phyloP scores from a whole-genome alignment of 2,329 filamentous ascomycete genomes.

The Colletotrichum liaoningense region DNA sequence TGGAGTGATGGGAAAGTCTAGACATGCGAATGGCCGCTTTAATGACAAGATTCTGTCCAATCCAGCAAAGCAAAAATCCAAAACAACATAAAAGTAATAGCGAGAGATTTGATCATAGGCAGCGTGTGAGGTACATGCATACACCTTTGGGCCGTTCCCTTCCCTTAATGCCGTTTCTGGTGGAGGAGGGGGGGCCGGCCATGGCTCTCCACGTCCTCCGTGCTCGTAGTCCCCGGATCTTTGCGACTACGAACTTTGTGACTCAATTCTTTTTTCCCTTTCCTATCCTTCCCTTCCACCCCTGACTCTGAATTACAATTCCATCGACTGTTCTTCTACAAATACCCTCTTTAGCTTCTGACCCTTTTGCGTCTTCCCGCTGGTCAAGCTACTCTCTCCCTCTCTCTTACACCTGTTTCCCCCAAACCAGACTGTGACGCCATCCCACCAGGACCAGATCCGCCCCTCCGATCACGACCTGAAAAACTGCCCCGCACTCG shows the following conservation, averaged over 20 bases:
- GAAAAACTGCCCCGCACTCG: conserved; percentile 24
- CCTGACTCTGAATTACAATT: background rate
- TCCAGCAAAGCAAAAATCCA: background rate
- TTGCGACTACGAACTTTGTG: conserved; percentile 22
- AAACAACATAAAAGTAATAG: background rate
- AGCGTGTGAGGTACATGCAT: background rate
- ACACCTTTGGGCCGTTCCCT: background rate
- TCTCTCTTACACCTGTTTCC: background rate
- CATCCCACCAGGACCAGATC: conserved; percentile 4
- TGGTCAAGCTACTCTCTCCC: background rate
- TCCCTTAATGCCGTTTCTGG: background rate
- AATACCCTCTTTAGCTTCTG: conserved; percentile 8
- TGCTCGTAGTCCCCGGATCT: conserved; percentile 13
- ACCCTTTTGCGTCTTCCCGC: background rate
- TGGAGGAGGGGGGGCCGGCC: conserved; percentile 4
- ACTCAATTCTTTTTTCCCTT: conserved; percentile 26
- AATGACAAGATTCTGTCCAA: background rate
- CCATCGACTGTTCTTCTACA: conserved; percentile 9
- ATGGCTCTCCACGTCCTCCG: background rate
- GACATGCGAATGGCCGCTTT: background rate
- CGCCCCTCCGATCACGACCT: conserved; percentile 8
- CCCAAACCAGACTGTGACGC: background rate
- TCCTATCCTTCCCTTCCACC: background rate
- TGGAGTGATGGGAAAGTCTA: background rate
- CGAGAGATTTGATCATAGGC: background rate